Evolutionary conservation across 2,329 filamentous ascomycete species (phyloP).

Genomic region (Pseudocercospora ulei): DNA sequence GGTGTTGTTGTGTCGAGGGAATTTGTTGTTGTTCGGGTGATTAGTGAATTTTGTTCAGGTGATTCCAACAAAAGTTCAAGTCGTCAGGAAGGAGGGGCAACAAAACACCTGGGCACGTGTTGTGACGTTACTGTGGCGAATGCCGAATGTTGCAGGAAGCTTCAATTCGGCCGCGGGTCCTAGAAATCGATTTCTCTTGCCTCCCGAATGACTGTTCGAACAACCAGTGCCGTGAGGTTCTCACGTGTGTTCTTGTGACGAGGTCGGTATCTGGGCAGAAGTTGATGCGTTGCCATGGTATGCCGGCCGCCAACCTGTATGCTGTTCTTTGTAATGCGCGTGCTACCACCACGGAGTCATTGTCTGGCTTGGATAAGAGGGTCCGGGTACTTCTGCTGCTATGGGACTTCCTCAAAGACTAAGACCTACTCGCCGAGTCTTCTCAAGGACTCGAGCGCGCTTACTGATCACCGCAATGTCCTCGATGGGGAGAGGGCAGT

Average conservation of each 20-base stretch:
- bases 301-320: conserved; percentile 19
- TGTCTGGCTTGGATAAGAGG: conserved; percentile 21
- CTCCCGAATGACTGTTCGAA: too few species aligned
- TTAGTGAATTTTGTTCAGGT: conserved; percentile 10
- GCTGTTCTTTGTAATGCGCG: conserved; percentile 20
- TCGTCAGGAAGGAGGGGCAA: too few species aligned
- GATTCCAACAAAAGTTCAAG: too few species aligned
- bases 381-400: conserved; percentile 12
- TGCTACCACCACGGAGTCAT: conserved; percentile 17
- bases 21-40: conserved; percentile 8
- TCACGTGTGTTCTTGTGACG: too few species aligned
- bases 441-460: conserved; percentile 14
- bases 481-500: conserved; percentile 15
- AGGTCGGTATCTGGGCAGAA: too few species aligned
- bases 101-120: too few species aligned
- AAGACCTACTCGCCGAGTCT: conserved; percentile 18
- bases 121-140: too few species aligned
- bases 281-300: too few species aligned
- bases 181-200: too few species aligned
- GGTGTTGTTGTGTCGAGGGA: not conserved
- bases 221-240: too few species aligned
- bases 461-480: conserved; percentile 13
- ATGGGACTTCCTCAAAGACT: conserved; percentile 20
- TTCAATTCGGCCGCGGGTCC: too few species aligned
- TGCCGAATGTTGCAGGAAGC: too few species aligned